Base-by-base conservation (phyloP, 129 eudicot genomes). In the Deinandra increscens region DNA sequence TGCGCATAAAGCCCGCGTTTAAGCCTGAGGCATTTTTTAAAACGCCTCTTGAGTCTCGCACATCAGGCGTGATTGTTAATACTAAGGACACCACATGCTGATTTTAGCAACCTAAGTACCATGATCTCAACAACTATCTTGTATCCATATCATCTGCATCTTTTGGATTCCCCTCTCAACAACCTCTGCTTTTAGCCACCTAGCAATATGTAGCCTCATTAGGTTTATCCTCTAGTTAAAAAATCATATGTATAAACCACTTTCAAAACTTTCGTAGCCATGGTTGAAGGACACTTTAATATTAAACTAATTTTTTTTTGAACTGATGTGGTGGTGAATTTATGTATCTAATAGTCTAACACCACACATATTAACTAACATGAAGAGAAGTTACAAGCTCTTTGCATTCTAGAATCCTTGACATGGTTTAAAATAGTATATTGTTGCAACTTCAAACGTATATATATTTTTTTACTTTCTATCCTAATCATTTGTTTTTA, bases 401-500 rank as follows among this genome's bases (percentile, higher is more conserved):
- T n/a, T 62, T 36, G 18, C 14, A 37, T 8, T 62, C 31, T 7
- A 17, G 8, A 38, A 17, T 62, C 8, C 46, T 62, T 36, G 48
- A 9, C 31, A 22, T 43, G 13, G 23, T 44, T 44, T 44, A n/a
- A 65, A 13, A 23, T 65, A 43, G 22, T 56, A 23, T 45, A 65
- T 17, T 13, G 0, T 44, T n/a, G 11, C 37, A 43, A 65, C 13
- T 33, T 43, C 9, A 65, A 65, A 41, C 14, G 15, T 1, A 53
- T 1, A 9, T 1, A 53, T 1, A 9, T 17, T 5, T 17, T 15
- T 2, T 20, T 22, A 18, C 7, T 4, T 56, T 56, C 7, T 7
- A 9, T 60, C 34, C 66, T 77, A 69, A 77, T 69, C 71, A 31
- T 50, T 37, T 61, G 60, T 36, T 85, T 86, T 75, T 76, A 78